A percentile compares a stretch with the other conserved stretches of the same genome.
Conservation (phyloP, 2,329 filamentous ascomycete genomes). For the Microcyclosporella mali region DNA sequence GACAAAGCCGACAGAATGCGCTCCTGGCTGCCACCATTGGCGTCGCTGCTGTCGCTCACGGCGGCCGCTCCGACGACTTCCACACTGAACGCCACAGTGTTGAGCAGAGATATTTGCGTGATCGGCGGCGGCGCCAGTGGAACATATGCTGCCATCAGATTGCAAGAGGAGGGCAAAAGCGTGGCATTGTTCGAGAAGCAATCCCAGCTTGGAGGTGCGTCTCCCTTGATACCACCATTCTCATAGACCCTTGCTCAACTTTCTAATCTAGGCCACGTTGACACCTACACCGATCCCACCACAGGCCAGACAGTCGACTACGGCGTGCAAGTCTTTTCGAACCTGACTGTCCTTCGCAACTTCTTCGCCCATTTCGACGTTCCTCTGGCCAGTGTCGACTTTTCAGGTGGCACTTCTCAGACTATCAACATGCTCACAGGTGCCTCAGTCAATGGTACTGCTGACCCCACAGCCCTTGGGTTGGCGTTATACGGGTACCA, state of each 20-base stretch:
- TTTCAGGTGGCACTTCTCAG: too few relatives aligned
- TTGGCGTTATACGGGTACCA: slow-evolving; percentile 15
- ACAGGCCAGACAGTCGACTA: slow-evolving; percentile 33
- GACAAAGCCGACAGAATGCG: too few relatives aligned
- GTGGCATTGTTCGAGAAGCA: slow-evolving; percentile 39
- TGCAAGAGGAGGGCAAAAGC: slow-evolving; percentile 34
- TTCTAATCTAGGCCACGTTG: slow-evolving; percentile 33
- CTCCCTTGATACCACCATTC: background rate
- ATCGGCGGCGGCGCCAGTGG: slow-evolving; percentile 41
- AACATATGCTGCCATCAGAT: slow-evolving; percentile 36
- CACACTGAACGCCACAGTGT: background rate
- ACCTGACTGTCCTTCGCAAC: slow-evolving; percentile 35
- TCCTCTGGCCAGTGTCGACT: slow-evolving; percentile 18
- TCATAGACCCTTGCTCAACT: background rate
- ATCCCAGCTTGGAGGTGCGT: slow-evolving; percentile 31
- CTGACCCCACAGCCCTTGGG: background rate
- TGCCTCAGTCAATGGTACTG: background rate
- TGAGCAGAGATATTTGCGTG: slow-evolving; percentile 30
- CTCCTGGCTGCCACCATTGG: too few relatives aligned
- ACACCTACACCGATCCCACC: slow-evolving; percentile 40
- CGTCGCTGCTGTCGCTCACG: too few relatives aligned
- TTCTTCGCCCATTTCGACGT: slow-evolving; percentile 45
- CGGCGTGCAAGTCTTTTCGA: slow-evolving; percentile 38
- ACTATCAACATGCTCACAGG: too few relatives aligned
- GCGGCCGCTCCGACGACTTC: background rate